phyloP scores from a whole-genome alignment of 257 asterid species.

The Capsicum baccatum region DNA sequence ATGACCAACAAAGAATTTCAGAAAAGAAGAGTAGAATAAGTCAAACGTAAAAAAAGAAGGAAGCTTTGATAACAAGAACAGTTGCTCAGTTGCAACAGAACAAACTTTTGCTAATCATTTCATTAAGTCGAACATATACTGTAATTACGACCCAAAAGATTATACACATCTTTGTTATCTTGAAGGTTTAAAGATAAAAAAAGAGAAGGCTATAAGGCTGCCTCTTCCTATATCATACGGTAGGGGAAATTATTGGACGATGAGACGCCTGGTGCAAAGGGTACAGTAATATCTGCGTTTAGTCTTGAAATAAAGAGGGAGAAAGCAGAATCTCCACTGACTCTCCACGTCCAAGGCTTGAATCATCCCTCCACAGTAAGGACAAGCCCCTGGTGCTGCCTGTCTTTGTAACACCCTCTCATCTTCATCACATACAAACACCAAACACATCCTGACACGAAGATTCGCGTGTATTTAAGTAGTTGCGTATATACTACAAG shows the following conservation, averaged over 20 bases:
- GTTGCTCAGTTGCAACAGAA: not conserved
- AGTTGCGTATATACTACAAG: not conserved
- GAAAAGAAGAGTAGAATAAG: not conserved
- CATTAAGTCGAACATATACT: not conserved
- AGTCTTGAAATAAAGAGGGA: constrained; percentile 73
- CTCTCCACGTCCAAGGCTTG: constrained; percentile 90
- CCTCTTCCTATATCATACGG: not conserved
- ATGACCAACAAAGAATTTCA: not conserved
- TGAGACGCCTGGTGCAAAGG: constrained; percentile 66
- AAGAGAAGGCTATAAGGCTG: not conserved
- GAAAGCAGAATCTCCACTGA: constrained; percentile 79
- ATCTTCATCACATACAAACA: constrained; percentile 85
- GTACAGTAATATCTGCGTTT: constrained; percentile 75
- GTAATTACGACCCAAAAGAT: not conserved
- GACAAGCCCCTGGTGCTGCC: constrained; percentile 82
- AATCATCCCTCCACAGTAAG: constrained; percentile 86
- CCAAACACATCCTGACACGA: constrained; percentile 58
- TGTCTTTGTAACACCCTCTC: constrained; percentile 77
- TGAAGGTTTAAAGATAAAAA: not conserved
- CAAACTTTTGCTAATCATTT: not conserved
- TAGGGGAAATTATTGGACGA: constrained; percentile 43
- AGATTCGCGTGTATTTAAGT: not conserved
- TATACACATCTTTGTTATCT: not conserved
- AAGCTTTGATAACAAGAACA: not conserved
- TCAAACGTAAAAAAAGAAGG: not conserved